Evolutionary conservation across 306 rosid species (phyloP), one percentile per base, ranked within the genome.

Genomic region (Fagus crenata): DNA sequence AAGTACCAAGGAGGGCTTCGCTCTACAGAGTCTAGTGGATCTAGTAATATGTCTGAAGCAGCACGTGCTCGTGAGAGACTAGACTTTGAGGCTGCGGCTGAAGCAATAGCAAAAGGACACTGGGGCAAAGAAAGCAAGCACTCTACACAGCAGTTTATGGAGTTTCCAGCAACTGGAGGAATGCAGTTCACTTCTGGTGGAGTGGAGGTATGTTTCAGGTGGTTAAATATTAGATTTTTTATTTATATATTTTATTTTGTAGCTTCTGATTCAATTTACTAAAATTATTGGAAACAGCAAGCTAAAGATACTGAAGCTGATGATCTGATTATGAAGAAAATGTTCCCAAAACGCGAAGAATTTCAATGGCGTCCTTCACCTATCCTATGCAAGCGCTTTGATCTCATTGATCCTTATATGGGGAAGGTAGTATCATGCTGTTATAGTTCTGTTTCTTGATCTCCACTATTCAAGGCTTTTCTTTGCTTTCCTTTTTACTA

Each of bases 31-130:
- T 89, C 91, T 64, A 87, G 88, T 74, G 89, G 94, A 84, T 85
- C 96, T 77, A 72, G 89, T 81, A 71, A 92, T 67, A 88, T 95
- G 98, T 87, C 99, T 69, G 99, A 95, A 83, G 93, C 87, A 73
- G 92, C 92, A 58, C 98, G 99, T 81, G 99, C 99, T 73, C 91
- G 88, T 71, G 99, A 95, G 87, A 89, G 97, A 60, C 79, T 95
- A 67, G 96, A 92, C 88, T 95, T 95, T 85, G 99, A 95, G 88
- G 96, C 96, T 73, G 96, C 97, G 39, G 97, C 99, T 35, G 97
- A 89, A 76, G 91, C 97, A 76, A 85, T 95, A 49, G 79, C 89
- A 89, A 95, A 95, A 77, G 92, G 88, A 15, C 87, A 85, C 41
- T 77, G 71, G 81, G 77, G 86, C 74, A 91, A 81, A 71, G 96